Base-by-base conservation (phyloP, 2,329 filamentous ascomycete genomes). In the Triangularia verruculosa region DNA sequence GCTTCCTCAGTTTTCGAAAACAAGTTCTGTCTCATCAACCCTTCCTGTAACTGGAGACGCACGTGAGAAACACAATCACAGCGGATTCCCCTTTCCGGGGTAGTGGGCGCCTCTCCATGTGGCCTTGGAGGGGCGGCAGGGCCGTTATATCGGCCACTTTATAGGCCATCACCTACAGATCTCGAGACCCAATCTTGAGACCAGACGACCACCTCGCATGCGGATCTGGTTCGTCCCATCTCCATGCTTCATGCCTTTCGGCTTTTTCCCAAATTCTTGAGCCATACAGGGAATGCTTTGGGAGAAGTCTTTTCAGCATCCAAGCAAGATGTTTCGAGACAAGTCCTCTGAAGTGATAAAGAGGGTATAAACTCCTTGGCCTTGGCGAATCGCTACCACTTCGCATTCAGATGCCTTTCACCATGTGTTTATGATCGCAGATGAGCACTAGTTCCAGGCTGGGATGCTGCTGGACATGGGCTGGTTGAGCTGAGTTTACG, bases 131-230 rank as follows among this genome's bases (percentile, higher is more conserved):
- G 39, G 7, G 39, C 39, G 39, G 39, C n/a, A 47, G n/a, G 39
- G 39, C 17, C 39, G 39, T 47, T 47, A 47, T 47, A 47, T 47
- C 39, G n/a, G 39, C 39, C 39, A 47, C n/a, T 20, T 47, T 47
- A 47, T 28, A 54, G 22, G 51, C 51, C 51, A 54, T n/a, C 51
- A 27, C 51, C 51, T 27, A 47, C 39, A 47, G 39, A 47, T 47
- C 39, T 47, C 7, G 51, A 54, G 51, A 28, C 51, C 51, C 51
- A 54, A 54, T 54, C 51, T 47, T 47, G 39, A 47, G 39, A 47
- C 39, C 39, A 47, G 17, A 20, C 39, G 39, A 47, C 39, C 39
- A 47, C n/a, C n/a, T 20, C 39, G 39, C n/a, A 17, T 47, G 39
- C 39, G 39, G 39, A 47, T 47, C 39, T 47, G 17, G 39, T 47